Percentiles rank a stretch among this genome's conserved stretches.
Conservation (phyloP, 2,329 filamentous ascomycete genomes). For the Xylaria sp. region DNA sequence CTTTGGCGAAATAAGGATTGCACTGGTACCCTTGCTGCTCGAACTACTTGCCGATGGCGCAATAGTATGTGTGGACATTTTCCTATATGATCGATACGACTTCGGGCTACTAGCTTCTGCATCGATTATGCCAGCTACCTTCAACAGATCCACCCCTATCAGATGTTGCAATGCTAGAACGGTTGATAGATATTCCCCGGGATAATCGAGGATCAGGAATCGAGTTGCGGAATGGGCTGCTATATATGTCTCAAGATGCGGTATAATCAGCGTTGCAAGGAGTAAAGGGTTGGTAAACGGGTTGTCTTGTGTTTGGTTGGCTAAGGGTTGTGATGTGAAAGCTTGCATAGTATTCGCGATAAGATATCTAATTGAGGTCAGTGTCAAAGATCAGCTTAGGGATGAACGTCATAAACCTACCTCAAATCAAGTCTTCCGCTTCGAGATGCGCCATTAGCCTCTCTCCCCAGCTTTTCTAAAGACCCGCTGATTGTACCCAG, state of each 20-base stretch:
- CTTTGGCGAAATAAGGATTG: conserved; percentile 34
- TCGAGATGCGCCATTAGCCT: conserved; percentile 60
- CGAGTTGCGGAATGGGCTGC: conserved; percentile 63
- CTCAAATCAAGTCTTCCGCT: conserved; percentile 69
- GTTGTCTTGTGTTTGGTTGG: conserved; percentile 63
- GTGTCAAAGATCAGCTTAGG: neutral
- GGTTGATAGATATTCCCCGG: conserved; percentile 65
- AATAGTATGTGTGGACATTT: conserved; percentile 27
- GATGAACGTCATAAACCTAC: conserved; percentile 51
- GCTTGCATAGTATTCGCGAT: conserved; percentile 70
- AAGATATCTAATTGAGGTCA: conserved; percentile 60
- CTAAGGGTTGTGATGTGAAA: conserved; percentile 62
- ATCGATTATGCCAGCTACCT: conserved; percentile 67
- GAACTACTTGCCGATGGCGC: conserved; percentile 44
- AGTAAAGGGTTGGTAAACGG: conserved; percentile 65
- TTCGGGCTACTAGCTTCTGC: conserved; percentile 53
- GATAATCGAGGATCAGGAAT: conserved; percentile 70
- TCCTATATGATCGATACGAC: conserved; percentile 31
- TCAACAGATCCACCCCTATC: conserved; percentile 66
- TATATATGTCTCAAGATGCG: conserved; percentile 70
- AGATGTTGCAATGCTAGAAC: conserved; percentile 68
- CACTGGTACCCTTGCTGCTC: conserved; percentile 29
- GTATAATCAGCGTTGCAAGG: conserved; percentile 68
- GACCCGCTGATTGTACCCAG: conserved; percentile 60
- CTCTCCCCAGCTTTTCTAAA: conserved; percentile 66